Percentiles rank a stretch among this genome's conserved stretches.
These are phyloP conservation scores for Ogataea pignaliae DNA, from an alignment of 805 yeast species.

Conservation along the genomic window DNA sequence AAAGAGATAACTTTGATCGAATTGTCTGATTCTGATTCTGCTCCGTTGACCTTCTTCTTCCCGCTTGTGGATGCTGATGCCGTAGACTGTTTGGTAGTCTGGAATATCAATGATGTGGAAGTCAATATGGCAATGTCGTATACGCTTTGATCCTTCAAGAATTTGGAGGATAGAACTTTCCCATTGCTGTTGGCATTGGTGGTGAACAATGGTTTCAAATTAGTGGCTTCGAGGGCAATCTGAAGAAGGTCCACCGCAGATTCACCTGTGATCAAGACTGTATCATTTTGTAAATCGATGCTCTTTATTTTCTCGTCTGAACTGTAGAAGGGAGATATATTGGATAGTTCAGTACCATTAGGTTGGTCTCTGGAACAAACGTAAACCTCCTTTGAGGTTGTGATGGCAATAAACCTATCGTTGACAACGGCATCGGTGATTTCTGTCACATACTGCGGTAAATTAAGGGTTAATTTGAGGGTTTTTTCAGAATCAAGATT, in stretches of 20 bases:
- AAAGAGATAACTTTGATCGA: conserved; percentile 13
- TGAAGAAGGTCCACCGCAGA: conserved; percentile 15
- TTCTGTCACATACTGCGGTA: conserved; percentile 6
- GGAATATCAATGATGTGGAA: conserved; percentile 18
- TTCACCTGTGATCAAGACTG: conserved; percentile 15
- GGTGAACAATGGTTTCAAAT: conserved; percentile 11
- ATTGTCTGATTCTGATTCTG: not conserved
- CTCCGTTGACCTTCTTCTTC: not conserved
- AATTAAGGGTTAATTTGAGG: conserved; percentile 7
- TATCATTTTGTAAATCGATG: conserved; percentile 15
- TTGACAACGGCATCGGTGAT: conserved; percentile 16
- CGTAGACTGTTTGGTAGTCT: conserved; percentile 7
- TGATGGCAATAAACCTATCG: conserved; percentile 11
- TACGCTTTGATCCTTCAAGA: conserved; percentile 7
- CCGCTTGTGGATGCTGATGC: not conserved
- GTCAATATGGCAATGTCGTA: conserved; percentile 24
- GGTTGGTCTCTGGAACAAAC: conserved; percentile 1
- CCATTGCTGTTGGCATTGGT: conserved; percentile 14
- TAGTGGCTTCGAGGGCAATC: conserved; percentile 8
- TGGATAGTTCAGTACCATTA: conserved; percentile 1
- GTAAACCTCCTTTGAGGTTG: conserved; percentile 10
- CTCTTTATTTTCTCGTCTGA: conserved; percentile 10
- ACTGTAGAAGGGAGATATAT: conserved; percentile 7
- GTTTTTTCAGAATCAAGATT: conserved; percentile 6
- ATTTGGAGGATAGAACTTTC: conserved; percentile 15